A percentile compares a stretch with the other conserved stretches of the same genome.
These are phyloP conservation scores for Thielaviopsis musarum DNA, from an alignment of 2,329 filamentous ascomycete species.

Conservation along the genomic window DNA sequence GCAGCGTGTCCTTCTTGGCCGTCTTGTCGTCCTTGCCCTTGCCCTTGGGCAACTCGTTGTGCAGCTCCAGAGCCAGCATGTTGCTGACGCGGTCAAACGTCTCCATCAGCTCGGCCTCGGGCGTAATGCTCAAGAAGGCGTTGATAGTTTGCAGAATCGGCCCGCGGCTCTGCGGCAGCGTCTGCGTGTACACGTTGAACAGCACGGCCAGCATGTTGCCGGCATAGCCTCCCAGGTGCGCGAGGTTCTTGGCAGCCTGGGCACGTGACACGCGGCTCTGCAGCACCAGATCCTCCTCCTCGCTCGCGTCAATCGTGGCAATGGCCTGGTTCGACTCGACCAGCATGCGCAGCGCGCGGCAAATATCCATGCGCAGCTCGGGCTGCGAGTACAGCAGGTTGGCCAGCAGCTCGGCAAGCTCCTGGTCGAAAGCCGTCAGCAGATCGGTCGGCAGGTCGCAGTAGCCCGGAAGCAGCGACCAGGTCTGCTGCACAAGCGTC, in stretches of 20 bases:
- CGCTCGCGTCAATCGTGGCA: conserved; percentile 40
- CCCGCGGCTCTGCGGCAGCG: conserved; percentile 77
- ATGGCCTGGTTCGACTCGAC: conserved; percentile 87
- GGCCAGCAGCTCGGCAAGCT: conserved; percentile 76
- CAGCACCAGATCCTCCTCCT: conserved; percentile 55
- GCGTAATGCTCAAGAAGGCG: conserved; percentile 78
- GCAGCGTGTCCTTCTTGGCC: conserved; percentile 52
- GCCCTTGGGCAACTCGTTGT: conserved; percentile 30
- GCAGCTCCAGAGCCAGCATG: conserved; percentile 61
- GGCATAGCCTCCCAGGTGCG: conserved; percentile 63
- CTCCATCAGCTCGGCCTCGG: conserved; percentile 58
- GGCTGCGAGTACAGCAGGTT: conserved; percentile 88
- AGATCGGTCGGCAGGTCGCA: conserved; percentile 82
- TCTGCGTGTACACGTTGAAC: conserved; percentile 99
- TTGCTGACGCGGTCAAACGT: conserved; percentile 78
- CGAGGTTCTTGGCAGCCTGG: conserved; percentile 61
- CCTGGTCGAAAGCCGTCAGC: conserved; percentile 60
- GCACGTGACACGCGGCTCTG: conserved; percentile 64
- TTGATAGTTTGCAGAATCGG: conserved; percentile 92
- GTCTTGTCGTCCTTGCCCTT: conserved; percentile 47
- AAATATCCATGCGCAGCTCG: conserved; percentile 73
- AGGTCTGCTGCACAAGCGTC: conserved; percentile 87
- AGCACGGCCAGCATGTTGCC: conserved; percentile 85
- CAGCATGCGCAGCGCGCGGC: conserved; percentile 67
- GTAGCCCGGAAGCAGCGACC: conserved; percentile 86